Base-by-base conservation (phyloP, 345 rosid species). In the Hibiscus syriacus region DNA sequence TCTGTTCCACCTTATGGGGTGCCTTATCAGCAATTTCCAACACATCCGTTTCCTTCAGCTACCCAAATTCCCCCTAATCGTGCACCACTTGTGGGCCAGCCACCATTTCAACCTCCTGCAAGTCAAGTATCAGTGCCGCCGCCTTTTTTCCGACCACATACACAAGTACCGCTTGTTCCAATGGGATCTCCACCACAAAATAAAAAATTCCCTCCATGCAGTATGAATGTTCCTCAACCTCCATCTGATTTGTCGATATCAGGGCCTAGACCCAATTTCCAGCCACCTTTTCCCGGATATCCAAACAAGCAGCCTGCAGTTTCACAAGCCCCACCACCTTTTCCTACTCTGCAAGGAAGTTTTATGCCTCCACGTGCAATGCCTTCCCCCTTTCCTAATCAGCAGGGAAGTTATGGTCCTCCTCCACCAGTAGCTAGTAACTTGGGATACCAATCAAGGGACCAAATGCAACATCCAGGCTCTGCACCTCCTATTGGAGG, bases 401-500 rank as follows among this genome's bases (percentile, higher is more conserved):
- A 72, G 7, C 78, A 76, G 74, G 90, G 87, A 69, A 83, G 82
- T 54, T 87, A 82, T 80, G 71, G 17, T 53, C 80, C 75, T n/a
- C n/a, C n/a, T 34, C 77, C 80, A 32, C 79, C 86, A 3, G 53
- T 75, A 39, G 79, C 74, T 29, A 65, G 70, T 34, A 81, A 78
- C 55, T 77, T 65, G 34, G 85, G 86, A 23, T 43, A 76, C 71
- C 77, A 70, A 25, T 70, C 81, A 55, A 82, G 80, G 76, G 85
- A 82, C 72, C 91, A 86, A 73, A 77, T 82, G 67, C 85, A 85
- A 68, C 83, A 84, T 65, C 78, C 87, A 2, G 80, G 83, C 54
- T 80, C 78, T 68, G 74, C 79, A 25, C 90, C 97, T 73, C 96
- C 99, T 22, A 62, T 81, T n/a, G 87, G 88, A 55, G 83, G 80